Evolutionary conservation across 1,139 yeast species (phyloP), one percentile per base, ranked within the genome.

Genomic region (Arxiozyma telluris): DNA sequence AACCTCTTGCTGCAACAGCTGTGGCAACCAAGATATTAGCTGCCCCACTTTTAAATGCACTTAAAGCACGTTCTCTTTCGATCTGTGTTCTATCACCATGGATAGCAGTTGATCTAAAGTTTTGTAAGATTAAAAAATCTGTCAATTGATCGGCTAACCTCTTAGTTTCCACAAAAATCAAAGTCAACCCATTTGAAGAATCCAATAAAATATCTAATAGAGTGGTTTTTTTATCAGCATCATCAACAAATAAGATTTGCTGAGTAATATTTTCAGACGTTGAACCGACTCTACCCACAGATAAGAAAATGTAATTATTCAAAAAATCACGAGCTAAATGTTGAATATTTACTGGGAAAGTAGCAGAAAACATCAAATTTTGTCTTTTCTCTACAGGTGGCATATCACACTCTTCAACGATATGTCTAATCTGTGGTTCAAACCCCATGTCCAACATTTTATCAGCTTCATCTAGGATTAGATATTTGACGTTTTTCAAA

Each of bases 381-480:
- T 93, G 98, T 77, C 98, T 86, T 66, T 85, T 79, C 58, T 80
- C 76, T 55, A 88, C 96, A 61, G 79, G 83, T 59, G 98, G 97
- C 97, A 91, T 91, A 72, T 89, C 96, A 77, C 93, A 90, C 62
- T 86, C 95, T 75, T 91, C 96, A 57, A 91, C 98, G 69, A 93
- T 91, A 71, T 91, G 88, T 80, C 98, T 87, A 71, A 93, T 93
- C 78, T 93, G 98, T 59, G 97, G 98, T 78, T 93, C 98, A 76
- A 93, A 93, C 79, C 98, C 98, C 98, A 93, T 93, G 83, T 93
- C 98, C 76, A 93, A 82, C 98, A 93, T 93, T 78, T 98, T 87
- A 76, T 93, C 98, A 69, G 98, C 98, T 79, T 93, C 98, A 75
- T 93, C 98, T 61, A 93, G 80, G 50, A 91, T 96, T 71, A 93